Conservation (phyloP, 495 filamentous ascomycete species). For the Podospora pseudopauciseta region DNA sequence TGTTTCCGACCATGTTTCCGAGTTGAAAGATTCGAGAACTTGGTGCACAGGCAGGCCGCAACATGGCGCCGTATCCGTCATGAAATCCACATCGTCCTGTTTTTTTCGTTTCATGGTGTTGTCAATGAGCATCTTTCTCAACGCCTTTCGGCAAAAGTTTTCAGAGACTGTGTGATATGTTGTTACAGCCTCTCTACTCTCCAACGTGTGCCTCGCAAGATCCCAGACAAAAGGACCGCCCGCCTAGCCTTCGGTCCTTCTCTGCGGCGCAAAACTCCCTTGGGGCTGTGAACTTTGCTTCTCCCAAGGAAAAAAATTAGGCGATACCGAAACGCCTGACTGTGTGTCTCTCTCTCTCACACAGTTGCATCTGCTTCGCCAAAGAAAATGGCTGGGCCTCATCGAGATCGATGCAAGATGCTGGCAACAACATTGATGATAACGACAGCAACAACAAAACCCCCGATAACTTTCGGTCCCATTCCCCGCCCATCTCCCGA, state of each 20-base stretch:
- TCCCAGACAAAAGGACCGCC: neutral
- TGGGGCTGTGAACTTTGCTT: neutral
- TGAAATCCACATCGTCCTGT: neutral
- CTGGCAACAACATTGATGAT: neutral
- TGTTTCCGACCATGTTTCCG: neutral
- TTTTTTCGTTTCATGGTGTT: neutral
- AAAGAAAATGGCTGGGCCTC: too few species aligned
- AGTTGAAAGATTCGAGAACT: neutral
- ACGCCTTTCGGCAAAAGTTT: too few species aligned
- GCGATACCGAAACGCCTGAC: neutral
- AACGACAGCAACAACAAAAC: neutral
- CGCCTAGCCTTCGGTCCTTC: neutral
- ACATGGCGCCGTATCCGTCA: neutral
- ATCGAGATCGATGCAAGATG: neutral
- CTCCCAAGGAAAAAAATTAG: neutral
- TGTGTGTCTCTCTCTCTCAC: neutral
- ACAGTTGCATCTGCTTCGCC: neutral
- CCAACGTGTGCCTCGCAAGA: neutral
- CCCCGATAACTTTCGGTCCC: neutral
- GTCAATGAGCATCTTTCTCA: neutral
- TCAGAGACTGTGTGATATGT: too few species aligned
- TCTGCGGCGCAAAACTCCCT: neutral
- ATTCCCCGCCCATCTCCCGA: neutral
- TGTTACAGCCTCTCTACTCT: neutral
- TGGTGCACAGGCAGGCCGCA: neutral